Base-by-base conservation (phyloP, 768 basidiomycete species). In the Amanita rimosa region DNA sequence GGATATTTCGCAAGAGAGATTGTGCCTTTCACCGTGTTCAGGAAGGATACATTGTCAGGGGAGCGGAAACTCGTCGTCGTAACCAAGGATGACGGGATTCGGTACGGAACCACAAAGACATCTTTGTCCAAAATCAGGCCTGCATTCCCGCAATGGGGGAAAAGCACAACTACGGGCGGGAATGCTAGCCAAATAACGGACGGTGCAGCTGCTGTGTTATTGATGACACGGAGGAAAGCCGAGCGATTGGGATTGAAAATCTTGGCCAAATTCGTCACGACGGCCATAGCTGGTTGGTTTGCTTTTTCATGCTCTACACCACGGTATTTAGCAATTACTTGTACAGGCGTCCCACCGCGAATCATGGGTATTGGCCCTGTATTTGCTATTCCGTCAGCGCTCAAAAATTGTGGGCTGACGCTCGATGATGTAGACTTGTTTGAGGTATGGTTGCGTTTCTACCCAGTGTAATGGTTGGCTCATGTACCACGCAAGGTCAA, bases 301-400 rank as follows among this genome's bases (percentile, higher is more conserved):
- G 19, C 38, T 10, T 27, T n/a, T 19, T 21, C 27, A 35, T 17
- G 48, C 36, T 13, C 5, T 26, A 21, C 22, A 6, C 8, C 16
- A 31, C 27, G 51, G 14, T 22, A 37, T 13, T 42, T 16, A 39
- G 6, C 13, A n/a, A 31, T 50, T 17, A 16, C 37, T 17, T n/a
- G 27, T 22, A 19, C 21, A 78, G 85, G 86, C 46, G 68, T 82
- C 11, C 73, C 85, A 2, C 91, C 91, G 1, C 78, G 88, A 17
- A 74, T 93, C 38, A 93, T 93, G 90, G 88, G 88, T 44, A 72
- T 94, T 59, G 93, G 89, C 1, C 94, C 94, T 2, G 72, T 75
- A 0, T 77, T 75, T 56, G 93, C 94, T 9, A 93, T 97, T 57
- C 89, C 85, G 16, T 77, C 74, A 64, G 86, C 75, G 10, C 69